Evolutionary conservation across 495 filamentous ascomycete species (phyloP).

Genomic region (Aspergillus saccharolyticus): DNA sequence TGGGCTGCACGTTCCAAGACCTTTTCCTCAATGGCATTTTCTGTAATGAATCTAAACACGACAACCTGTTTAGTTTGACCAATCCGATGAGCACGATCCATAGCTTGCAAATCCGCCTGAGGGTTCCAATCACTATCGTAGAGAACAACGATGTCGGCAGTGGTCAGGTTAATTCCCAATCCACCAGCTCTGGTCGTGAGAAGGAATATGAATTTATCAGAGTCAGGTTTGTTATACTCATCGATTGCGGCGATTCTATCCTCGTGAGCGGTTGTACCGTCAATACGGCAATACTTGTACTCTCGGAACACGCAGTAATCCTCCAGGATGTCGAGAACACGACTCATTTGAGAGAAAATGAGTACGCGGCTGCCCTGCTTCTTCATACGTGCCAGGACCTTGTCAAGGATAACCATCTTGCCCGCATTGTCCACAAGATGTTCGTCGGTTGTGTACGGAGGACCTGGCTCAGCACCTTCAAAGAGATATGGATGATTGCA

Average conservation of each 20-base stretch:
- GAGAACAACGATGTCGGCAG: slow-evolving; percentile 93
- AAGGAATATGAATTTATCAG: slow-evolving; percentile 96
- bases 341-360: slow-evolving; percentile 99
- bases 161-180: slow-evolving; percentile 96
- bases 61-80: slow-evolving; percentile 97
- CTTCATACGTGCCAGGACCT: slow-evolving; percentile 78
- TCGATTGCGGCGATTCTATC: slow-evolving; percentile 97
- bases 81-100: slow-evolving; percentile 98
- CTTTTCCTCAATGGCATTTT: slow-evolving; percentile 98
- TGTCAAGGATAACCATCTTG: slow-evolving; percentile 98
- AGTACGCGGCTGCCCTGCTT: slow-evolving; percentile 84
- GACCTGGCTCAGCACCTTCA: slow-evolving; percentile 94
- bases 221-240: slow-evolving; percentile 92
- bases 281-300: slow-evolving; percentile 95
- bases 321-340: slow-evolving; percentile 93
- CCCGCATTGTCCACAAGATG: slow-evolving; percentile 90
- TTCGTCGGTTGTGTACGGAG: slow-evolving; percentile 96
- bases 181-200: slow-evolving; percentile 96
- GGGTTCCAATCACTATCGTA: slow-evolving; percentile 99
- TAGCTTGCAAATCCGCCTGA: slow-evolving; percentile 95
- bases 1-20: slow-evolving; percentile 96
- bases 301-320: slow-evolving; percentile 96
- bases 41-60: slow-evolving; percentile 94
- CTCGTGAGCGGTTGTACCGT: slow-evolving; percentile 94
- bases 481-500: slow-evolving; percentile 99